phyloP scores from a whole-genome alignment of 1,284 basidiomycete genomes.

The Ganoderma boninense region DNA sequence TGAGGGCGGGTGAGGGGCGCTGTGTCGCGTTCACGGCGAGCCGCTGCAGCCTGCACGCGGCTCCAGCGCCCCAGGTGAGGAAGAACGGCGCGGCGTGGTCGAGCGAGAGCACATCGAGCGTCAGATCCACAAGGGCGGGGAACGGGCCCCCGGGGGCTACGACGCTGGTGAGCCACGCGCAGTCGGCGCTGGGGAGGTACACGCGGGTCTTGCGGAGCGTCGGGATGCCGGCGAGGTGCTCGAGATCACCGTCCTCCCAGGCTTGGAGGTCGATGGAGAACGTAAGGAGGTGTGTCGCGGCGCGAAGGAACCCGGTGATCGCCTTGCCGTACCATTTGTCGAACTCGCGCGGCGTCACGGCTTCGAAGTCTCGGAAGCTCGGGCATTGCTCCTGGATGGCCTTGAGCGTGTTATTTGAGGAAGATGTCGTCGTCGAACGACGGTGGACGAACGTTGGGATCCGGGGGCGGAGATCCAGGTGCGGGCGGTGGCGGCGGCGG shows the following conservation, averaged over 20 bases:
- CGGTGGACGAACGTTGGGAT: background rate
- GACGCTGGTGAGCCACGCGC: slow-evolving; percentile 17
- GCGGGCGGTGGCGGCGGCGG: background rate
- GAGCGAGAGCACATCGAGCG: slow-evolving; percentile 13
- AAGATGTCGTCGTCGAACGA: slow-evolving; percentile 17
- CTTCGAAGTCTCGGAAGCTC: slow-evolving; percentile 14
- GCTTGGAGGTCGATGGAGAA: slow-evolving; percentile 8
- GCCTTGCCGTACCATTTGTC: slow-evolving; percentile 15
- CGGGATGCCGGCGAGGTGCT: slow-evolving; percentile 14
- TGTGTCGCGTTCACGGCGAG: background rate
- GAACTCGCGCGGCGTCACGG: slow-evolving; percentile 4
- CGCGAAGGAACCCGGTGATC: slow-evolving; percentile 12
- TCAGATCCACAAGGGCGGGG: slow-evolving; percentile 14
- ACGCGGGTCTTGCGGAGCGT: slow-evolving; percentile 14
- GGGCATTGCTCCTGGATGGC: slow-evolving; percentile 22
- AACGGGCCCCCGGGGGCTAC: slow-evolving; percentile 7
- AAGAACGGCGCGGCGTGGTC: slow-evolving; percentile 20
- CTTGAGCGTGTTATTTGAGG: slow-evolving; percentile 19
- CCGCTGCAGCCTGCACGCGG: slow-evolving; percentile 10
- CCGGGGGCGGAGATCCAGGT: background rate
- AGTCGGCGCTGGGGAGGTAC: slow-evolving; percentile 9
- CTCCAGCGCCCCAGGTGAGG: slow-evolving; percentile 4
- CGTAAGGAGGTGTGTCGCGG: slow-evolving; percentile 9
- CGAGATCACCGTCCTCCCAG: slow-evolving; percentile 20
- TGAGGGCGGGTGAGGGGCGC: background rate